Base-by-base conservation (phyloP, 208 protist species). In the Leishmania lainsoni region DNA sequence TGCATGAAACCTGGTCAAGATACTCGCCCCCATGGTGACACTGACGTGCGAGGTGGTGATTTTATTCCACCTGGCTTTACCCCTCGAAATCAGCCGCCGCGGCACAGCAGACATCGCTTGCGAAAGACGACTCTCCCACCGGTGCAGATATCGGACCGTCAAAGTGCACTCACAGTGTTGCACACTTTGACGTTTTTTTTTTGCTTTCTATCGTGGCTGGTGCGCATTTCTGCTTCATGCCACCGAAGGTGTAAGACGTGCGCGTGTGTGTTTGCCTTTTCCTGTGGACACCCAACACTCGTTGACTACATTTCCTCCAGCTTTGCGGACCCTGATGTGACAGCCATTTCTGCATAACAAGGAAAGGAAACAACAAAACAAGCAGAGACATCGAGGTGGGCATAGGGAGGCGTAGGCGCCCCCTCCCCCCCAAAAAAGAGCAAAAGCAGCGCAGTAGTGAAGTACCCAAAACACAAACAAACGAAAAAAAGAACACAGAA, bases 331-430 rank as follows among this genome's bases (percentile, higher is more conserved):
- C 68, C 42, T 29, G 61, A 35, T 20, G 61, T 14, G n/a, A 12
- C 29, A 26, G n/a, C 20, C 58, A 29, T 29, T 20, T 12, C 39
- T 68, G 16, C 63, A 20, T 9, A 39, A 49, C 66, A 71, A 51
- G 42, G 61, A 66, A 35, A 70, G 76, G 66, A 81, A 54, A 72
- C 77, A 68, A 86, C 83, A 73, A 86, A 66, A 91, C 77, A 71
- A 22, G 45, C 75, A 9, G 4, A 66, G 8, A 0, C 12, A 26
- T 73, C 9, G 39, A 81, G 32, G 12, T 32, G 70, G 26, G n/a
- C 32, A 76, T 9, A 32, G 49, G 59, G 83, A 29, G 29, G 61
- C 29, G 14, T 4, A 82, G 76, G n/a, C 80, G 58, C 42, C 42
- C 42, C 42, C 42, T 45, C 42, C 42, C 42, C 42, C 42, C 42